These are phyloP conservation scores for Priceomyces medius DNA, from an alignment of 805 yeast genomes.

Conservation along the genomic window DNA sequence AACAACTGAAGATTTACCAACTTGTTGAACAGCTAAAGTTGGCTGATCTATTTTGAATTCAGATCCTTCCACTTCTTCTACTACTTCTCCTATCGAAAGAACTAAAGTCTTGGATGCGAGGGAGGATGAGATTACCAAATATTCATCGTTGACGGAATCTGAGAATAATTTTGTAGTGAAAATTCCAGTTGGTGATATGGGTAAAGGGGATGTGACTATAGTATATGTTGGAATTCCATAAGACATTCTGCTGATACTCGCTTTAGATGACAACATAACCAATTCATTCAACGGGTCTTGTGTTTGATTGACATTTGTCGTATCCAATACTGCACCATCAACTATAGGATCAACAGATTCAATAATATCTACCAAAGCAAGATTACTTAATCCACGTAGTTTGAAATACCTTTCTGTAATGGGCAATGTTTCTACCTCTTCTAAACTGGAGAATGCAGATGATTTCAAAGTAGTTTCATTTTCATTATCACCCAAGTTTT, in stretches of 20 bases:
- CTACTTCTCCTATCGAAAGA: slow-evolving; percentile 73
- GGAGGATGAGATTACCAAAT: slow-evolving; percentile 57
- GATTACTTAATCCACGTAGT: slow-evolving; percentile 48
- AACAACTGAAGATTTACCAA: slow-evolving; percentile 61
- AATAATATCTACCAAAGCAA: slow-evolving; percentile 54
- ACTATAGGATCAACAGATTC: slow-evolving; percentile 54
- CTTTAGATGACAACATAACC: slow-evolving; percentile 35
- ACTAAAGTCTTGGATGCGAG: slow-evolving; percentile 68
- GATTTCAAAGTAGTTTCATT: slow-evolving; percentile 22
- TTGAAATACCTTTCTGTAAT: slow-evolving; percentile 4
- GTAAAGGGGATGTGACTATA: slow-evolving; percentile 74
- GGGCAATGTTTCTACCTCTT: background rate
- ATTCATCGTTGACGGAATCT: slow-evolving; percentile 54
- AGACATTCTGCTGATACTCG: slow-evolving; percentile 48
- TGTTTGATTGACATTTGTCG: slow-evolving; percentile 3
- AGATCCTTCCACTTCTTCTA: slow-evolving; percentile 70
- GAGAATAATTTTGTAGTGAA: slow-evolving; percentile 58
- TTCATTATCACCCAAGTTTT: slow-evolving; percentile 64
- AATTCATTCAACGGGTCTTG: slow-evolving; percentile 20
- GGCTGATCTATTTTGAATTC: slow-evolving; percentile 55
- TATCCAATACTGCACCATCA: slow-evolving; percentile 23
- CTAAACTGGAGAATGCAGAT: slow-evolving; percentile 5
- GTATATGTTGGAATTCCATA: slow-evolving; percentile 62
- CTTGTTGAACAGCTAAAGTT: slow-evolving; percentile 67
- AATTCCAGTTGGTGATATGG: slow-evolving; percentile 56